Base-by-base conservation (phyloP, 2,329 filamentous ascomycete species). In the Exophiala phaeomuriformis region DNA sequence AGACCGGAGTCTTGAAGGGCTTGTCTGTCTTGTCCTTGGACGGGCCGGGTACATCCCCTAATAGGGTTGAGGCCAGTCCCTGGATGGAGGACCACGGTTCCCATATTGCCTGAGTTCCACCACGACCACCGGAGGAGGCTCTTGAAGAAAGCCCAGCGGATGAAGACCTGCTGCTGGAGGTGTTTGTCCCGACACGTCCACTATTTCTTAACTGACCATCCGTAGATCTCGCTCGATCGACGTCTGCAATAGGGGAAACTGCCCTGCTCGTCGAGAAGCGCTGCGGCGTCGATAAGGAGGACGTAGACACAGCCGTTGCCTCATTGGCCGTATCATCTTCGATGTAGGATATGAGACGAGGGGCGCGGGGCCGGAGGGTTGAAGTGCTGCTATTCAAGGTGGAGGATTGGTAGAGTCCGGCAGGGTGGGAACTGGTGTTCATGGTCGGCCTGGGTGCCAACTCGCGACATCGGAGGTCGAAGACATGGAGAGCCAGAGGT, bases 41-140 rank as follows among this genome's bases (percentile, higher is more conserved):
- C 3, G 63, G 54, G 29, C 62, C 60, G 36, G 65, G 62, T 31
- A 60, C 62, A 54, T 74, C 71, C n/a, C 73, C 72, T 39, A 75
- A 51, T 30, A 76, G 65, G n/a, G 71, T 72, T 2, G 74, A 75
- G n/a, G 74, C 73, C 41, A 76, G 59, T 36, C 67, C 72, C 60
- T 75, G 72, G 44, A 76, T 63, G 10, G 73, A 75, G n/a, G 73
- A 72, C 74, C 74, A 77, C 29, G 71, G 69, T 52, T 74, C 73
- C 59, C 74, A 66, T 49, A 60, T 70, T 67, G 44, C 56, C 53
- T 52, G 46, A 19, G 9, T 12, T n/a, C 36, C 36, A n/a, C 36
- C 36, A n/a, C 12, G 12, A 6, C 47, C 46, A 48, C 47, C 49
- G 32, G 40, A 12, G 30, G 49, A n/a, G 3, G 32, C 33, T 27